These are phyloP conservation scores for Oryza nivara DNA, from an alignment of 176 grass and related monocot genomes.

Conservation along the genomic window DNA sequence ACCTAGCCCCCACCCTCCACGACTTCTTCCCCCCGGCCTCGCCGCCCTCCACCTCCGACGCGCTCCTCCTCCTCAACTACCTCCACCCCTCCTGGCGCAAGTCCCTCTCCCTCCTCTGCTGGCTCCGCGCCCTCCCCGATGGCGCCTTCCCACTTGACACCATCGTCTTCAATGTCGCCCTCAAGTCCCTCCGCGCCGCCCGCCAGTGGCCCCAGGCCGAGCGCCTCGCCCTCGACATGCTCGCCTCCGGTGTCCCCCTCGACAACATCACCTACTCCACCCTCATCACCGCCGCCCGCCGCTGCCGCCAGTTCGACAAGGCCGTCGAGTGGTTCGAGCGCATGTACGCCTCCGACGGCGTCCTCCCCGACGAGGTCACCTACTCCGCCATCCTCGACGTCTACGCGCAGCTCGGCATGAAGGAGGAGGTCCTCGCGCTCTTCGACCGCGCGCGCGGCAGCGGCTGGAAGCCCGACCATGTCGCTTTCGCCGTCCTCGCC, in stretches of 20 bases:
- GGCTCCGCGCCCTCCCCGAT: conserved; percentile 45
- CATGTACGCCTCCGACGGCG: conserved; percentile 64
- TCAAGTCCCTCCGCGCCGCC: conserved; percentile 75
- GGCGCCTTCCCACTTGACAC: conserved; percentile 48
- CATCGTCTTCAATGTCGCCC: conserved; percentile 84
- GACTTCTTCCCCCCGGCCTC: conserved; percentile 43
- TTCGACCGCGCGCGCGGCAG: conserved; percentile 75
- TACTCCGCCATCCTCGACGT: conserved; percentile 80
- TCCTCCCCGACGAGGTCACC: conserved; percentile 87
- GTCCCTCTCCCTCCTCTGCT: conserved; percentile 67
- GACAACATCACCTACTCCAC: conserved; percentile 98
- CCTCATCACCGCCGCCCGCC: conserved; percentile 71
- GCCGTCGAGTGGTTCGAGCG: conserved; percentile 86
- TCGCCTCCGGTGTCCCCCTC: conserved; percentile 53
- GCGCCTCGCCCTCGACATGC: conserved; percentile 72
- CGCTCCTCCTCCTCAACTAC: conserved; percentile 75
- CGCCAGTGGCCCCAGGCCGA: conserved; percentile 68
- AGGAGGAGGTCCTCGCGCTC: conserved; percentile 73
- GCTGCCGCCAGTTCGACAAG: conserved; percentile 71
- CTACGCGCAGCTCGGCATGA: conserved; percentile 69
- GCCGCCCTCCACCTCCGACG: conserved; percentile 60
- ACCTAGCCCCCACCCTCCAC: conserved; percentile 51
- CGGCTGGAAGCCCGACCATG: conserved; percentile 80
- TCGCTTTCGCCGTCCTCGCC: conserved; percentile 77
- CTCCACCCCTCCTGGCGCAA: conserved; percentile 66